phyloP scores from a whole-genome alignment of 331 rosid genomes.

The Pyracantha coccinea region DNA sequence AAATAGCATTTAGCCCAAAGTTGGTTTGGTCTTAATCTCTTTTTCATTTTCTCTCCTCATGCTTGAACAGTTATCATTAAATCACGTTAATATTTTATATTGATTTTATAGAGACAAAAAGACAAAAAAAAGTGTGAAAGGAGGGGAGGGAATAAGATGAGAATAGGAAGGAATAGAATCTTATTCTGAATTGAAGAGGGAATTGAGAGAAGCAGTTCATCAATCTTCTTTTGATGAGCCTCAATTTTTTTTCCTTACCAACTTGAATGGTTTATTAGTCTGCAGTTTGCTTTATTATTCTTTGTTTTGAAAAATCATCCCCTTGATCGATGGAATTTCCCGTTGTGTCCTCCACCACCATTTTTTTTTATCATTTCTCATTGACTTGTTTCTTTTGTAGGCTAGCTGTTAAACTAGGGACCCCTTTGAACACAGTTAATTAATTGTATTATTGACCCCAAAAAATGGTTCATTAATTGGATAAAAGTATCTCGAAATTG shows the following conservation, averaged over 20 bases:
- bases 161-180: background rate
- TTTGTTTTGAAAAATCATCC: slow-evolving; percentile 25
- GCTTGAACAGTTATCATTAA: too few relatives aligned
- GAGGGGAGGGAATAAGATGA: slow-evolving; percentile 11
- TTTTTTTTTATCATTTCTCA: slow-evolving; percentile 34
- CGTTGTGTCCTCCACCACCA: slow-evolving; percentile 21
- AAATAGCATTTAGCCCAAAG: too few relatives aligned
- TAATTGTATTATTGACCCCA: slow-evolving; percentile 9
- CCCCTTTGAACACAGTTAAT: slow-evolving; percentile 17
- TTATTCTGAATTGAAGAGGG: slow-evolving; percentile 6
- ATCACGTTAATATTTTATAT: too few relatives aligned
- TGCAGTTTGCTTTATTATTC: slow-evolving; percentile 27
- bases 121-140: too few relatives aligned
- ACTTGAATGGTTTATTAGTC: slow-evolving; percentile 35
- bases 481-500: slow-evolving; percentile 23
- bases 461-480: slow-evolving; percentile 13
- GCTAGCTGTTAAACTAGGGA: slow-evolving; percentile 28
- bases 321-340: slow-evolving; percentile 25
- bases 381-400: slow-evolving; percentile 41
- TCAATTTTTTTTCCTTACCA: slow-evolving; percentile 15
- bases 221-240: slow-evolving; percentile 51
- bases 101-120: too few relatives aligned
- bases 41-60: too few relatives aligned
- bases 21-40: too few relatives aligned
- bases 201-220: slow-evolving; percentile 27